Evolutionary conservation across 495 filamentous ascomycete genomes (phyloP).

Genomic region (Darksidea phi): DNA sequence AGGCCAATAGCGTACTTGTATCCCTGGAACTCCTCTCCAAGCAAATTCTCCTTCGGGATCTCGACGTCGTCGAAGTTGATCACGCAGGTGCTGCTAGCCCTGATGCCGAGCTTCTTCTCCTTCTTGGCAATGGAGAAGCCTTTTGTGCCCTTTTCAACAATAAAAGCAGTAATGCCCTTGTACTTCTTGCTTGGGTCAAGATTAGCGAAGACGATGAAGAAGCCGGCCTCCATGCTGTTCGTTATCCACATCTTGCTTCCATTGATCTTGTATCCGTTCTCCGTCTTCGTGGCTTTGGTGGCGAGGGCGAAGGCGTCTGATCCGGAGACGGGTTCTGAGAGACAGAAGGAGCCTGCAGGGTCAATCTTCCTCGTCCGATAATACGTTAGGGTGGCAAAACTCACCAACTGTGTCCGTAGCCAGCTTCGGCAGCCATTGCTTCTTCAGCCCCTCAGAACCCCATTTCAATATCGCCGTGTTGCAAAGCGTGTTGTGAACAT

Average conservation of each 20-base stretch:
- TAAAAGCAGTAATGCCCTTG: slow-evolving; percentile 93
- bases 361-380: slow-evolving; percentile 2
- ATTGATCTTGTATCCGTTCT: slow-evolving; percentile 78
- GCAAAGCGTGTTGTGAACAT: slow-evolving; percentile 97
- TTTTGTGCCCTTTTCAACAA: slow-evolving; percentile 83
- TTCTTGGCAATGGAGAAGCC: slow-evolving; percentile 98
- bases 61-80: slow-evolving; percentile 97
- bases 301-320: slow-evolving; percentile 94
- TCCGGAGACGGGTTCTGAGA: slow-evolving; percentile 90
- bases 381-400: not conserved
- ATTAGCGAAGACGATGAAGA: slow-evolving; percentile 99
- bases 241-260: slow-evolving; percentile 99
- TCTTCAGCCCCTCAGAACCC: slow-evolving; percentile 69
- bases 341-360: slow-evolving; percentile 77
- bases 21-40: slow-evolving; percentile 84
- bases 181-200: slow-evolving; percentile 83
- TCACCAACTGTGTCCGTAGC: slow-evolving; percentile 76
- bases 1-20: slow-evolving; percentile 97
- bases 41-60: slow-evolving; percentile 79
- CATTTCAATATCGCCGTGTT: slow-evolving; percentile 91
- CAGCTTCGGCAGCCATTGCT: slow-evolving; percentile 81
- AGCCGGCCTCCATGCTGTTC: slow-evolving; percentile 85
- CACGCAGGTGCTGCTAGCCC: slow-evolving; percentile 91
- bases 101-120: slow-evolving; percentile 98
- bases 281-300: slow-evolving; percentile 75